These are phyloP conservation scores for Sechiopsis laciniata DNA, from an alignment of 306 rosid species.

Conservation along the genomic window DNA sequence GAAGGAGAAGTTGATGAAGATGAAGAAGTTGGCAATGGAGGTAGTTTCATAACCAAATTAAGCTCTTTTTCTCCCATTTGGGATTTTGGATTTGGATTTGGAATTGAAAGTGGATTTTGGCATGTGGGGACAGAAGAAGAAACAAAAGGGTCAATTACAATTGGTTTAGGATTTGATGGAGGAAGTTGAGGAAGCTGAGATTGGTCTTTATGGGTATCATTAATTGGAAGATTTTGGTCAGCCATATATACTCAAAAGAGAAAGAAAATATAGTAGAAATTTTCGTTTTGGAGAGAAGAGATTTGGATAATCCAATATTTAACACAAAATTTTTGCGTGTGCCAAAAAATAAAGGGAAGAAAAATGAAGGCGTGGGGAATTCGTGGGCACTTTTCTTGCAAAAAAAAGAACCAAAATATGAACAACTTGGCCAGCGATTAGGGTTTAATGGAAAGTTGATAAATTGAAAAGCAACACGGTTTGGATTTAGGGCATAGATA, in stretches of 20 bases:
- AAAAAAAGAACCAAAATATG: neutral
- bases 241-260: conserved; percentile 7
- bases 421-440: neutral
- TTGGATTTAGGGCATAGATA: neutral
- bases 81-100: neutral
- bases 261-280: neutral
- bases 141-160: neutral
- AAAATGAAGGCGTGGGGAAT: conserved; percentile 13
- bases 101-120: neutral
- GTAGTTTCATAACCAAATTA: neutral
- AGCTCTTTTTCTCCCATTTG: neutral
- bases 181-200: neutral
- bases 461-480: neutral
- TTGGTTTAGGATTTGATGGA: neutral
- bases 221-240: conserved; percentile 14
- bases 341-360: neutral
- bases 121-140: conserved; percentile 16
- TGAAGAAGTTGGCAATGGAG: neutral
- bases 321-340: conserved; percentile 4
- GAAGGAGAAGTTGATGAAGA: conserved; percentile 19
- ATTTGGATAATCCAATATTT: neutral
- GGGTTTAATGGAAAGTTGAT: too few species aligned
- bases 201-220: conserved; percentile 3
- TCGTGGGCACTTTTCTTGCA: conserved; percentile 18
- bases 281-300: neutral